These are phyloP conservation scores for Omphalotus guepiniiformis DNA, from an alignment of 768 basidiomycete species.

Conservation along the genomic window DNA sequence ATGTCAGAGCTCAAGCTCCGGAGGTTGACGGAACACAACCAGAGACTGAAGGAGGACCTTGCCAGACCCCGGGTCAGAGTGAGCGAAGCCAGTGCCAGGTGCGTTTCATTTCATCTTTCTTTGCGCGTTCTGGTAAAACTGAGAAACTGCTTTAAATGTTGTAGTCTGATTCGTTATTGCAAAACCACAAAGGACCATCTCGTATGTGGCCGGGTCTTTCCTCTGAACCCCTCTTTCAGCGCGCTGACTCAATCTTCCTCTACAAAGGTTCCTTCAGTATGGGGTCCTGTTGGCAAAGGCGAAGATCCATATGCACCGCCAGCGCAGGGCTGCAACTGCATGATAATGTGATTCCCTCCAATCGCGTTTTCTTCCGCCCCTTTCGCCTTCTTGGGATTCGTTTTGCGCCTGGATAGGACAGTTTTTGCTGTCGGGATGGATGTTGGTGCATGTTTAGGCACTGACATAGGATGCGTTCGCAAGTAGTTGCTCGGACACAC, in stretches of 20 bases:
- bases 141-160: not conserved
- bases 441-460: not conserved
- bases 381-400: not conserved
- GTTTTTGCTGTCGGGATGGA: not conserved
- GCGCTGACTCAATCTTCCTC: not conserved
- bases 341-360: slow-evolving; percentile 53
- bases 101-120: slow-evolving; percentile 19
- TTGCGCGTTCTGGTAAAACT: not conserved
- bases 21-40: slow-evolving; percentile 73
- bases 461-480: not conserved
- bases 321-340: slow-evolving; percentile 66
- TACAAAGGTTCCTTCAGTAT: slow-evolving; percentile 84
- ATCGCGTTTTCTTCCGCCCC: not conserved
- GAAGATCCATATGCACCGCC: slow-evolving; percentile 94
- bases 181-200: slow-evolving; percentile 70
- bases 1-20: slow-evolving; percentile 87
- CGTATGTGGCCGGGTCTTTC: slow-evolving; percentile 30
- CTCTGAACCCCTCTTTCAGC: not conserved
- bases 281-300: slow-evolving; percentile 90
- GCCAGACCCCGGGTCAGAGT: slow-evolving; percentile 66
- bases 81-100: slow-evolving; percentile 70
- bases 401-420: not conserved
- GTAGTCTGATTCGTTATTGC: slow-evolving; percentile 72
- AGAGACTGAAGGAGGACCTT: slow-evolving; percentile 66
- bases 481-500: slow-evolving; percentile 7